Evolutionary conservation across 2,329 filamentous ascomycete species (phyloP).

Genomic region (Rugonectria rugulosa): DNA sequence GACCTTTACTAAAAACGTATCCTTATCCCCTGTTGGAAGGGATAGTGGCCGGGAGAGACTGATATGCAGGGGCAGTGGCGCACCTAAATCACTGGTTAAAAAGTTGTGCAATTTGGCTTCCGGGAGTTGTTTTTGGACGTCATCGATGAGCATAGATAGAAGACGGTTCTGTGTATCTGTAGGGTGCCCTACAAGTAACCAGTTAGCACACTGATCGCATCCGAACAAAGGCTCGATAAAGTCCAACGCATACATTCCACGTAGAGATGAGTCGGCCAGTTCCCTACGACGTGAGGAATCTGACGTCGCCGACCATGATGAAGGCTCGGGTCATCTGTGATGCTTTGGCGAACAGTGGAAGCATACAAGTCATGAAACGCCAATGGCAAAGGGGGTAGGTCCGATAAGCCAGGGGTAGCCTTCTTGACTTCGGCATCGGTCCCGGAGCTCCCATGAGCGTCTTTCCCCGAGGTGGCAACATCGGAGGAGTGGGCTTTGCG

Average conservation of each 20-base stretch:
- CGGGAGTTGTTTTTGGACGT: constrained; percentile 45
- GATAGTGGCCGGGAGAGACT: constrained; percentile 85
- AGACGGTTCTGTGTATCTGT: constrained; percentile 53
- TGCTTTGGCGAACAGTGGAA: constrained; percentile 77
- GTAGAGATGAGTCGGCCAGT: constrained; percentile 94
- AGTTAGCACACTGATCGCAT: constrained; percentile 7
- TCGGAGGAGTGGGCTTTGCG: constrained; percentile 42
- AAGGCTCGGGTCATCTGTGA: constrained; percentile 80
- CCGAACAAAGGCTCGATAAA: no score
- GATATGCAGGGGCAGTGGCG: constrained; percentile 84
- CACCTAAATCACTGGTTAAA: constrained; percentile 78
- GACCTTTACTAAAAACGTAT: constrained; percentile 69
- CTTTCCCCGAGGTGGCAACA: not conserved
- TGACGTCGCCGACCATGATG: constrained; percentile 86
- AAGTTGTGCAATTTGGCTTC: constrained; percentile 67
- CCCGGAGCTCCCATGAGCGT: constrained; percentile 1
- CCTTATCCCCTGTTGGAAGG: constrained; percentile 75
- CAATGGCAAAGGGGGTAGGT: constrained; percentile 77
- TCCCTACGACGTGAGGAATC: constrained; percentile 84
- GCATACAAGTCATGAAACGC: constrained; percentile 92
- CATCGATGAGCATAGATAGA: constrained; percentile 53
- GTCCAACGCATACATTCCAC: constrained; percentile 81
- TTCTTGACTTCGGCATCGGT: constrained; percentile 11
- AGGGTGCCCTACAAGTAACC: constrained; percentile 68
- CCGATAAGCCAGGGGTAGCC: constrained; percentile 24